Conservation (phyloP, 345 rosid genomes). For the Hevea brasiliensis region DNA sequence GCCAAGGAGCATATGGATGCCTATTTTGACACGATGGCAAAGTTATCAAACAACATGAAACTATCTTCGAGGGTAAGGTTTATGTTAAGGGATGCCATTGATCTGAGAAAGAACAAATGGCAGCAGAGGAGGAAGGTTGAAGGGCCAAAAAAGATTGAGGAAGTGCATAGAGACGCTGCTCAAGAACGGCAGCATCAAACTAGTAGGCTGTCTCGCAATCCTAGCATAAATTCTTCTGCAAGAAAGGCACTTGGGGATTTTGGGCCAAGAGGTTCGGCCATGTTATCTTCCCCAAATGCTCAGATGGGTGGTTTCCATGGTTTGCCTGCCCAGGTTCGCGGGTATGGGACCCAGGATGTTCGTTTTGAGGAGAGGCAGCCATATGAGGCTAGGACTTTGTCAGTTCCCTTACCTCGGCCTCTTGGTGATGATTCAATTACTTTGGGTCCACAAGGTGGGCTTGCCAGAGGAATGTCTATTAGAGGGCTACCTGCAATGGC, state of each 20-base stretch:
- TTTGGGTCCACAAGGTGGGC: constrained; percentile 98
- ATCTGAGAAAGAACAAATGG: constrained; percentile 90
- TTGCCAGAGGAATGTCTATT: constrained; percentile 83
- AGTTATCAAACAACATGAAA: constrained; percentile 68
- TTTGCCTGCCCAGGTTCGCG: constrained; percentile 59
- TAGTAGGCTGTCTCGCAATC: constrained; percentile 68
- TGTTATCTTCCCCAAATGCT: constrained; percentile 63
- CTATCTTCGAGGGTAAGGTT: constrained; percentile 85
- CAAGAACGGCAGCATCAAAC: constrained; percentile 87
- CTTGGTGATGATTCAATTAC: constrained; percentile 73
- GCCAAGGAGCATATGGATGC: constrained; percentile 71
- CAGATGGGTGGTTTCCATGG: constrained; percentile 76
- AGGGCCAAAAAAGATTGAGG: constrained; percentile 97
- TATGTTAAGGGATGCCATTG: constrained; percentile 87
- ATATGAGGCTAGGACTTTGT: constrained; percentile 65
- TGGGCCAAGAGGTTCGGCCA: constrained; percentile 62
- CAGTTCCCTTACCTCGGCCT: constrained; percentile 75
- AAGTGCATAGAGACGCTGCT: constrained; percentile 97
- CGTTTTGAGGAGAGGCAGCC: constrained; percentile 71
- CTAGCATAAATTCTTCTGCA: constrained; percentile 52
- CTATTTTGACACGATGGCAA: constrained; percentile 71
- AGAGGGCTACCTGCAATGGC: constrained; percentile 55
- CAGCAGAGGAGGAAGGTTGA: constrained; percentile 99
- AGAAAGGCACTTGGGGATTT: constrained; percentile 76
- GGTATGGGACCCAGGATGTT: constrained; percentile 65